Base-by-base conservation (phyloP, 1,284 basidiomycete genomes). In the Apiotrichum montevideense region DNA sequence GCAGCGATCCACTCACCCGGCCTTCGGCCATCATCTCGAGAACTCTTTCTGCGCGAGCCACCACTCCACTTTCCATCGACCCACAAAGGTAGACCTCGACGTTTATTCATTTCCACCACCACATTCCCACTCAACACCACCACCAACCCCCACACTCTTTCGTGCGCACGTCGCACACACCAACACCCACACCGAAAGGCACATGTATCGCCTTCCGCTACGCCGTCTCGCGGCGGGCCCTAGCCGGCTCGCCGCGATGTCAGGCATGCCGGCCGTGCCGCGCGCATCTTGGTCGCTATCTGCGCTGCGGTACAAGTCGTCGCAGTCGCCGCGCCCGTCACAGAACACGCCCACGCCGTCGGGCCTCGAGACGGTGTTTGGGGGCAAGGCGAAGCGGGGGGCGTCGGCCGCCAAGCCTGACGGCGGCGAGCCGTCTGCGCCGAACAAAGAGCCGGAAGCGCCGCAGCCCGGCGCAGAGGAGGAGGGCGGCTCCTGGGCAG, bases 331-430 rank as follows among this genome's bases (percentile, higher is more conserved):
- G 8, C 64, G 63, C 51, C 70, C 67, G 46, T 60, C 59, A 21
- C 58, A 63, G 46, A 74, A 71, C 59, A 53, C 68, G 21, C 70
- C 72, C 14, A 63, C 69, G 32, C 74, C 70, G 32, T 55, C 66
- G 35, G 73, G 71, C 11, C 66, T 73, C 51, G 73, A 73, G 52
- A 64, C 63, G 13, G 63, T 73, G 8, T 75, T 76, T 53, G 72
- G 72, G 41, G 70, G 69, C 37, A 45, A 46, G 7, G 51, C 51
- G 50, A 14, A 61, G 34, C 52, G 15, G 33, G 6, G 46, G 44
- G 15, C 53, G 11, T 45, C 52, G 13, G 33, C 57, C 2, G 48
- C 55, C 34, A 50, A 41, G 15, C 40, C 56, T 2, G 35, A 37
- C 15, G 33, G 14, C 33, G 34, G n/a, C 35, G 35, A 37, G 35